These are phyloP conservation scores for Podospora anserina DNA, from an alignment of 495 filamentous ascomycete species.

Conservation along the genomic window DNA sequence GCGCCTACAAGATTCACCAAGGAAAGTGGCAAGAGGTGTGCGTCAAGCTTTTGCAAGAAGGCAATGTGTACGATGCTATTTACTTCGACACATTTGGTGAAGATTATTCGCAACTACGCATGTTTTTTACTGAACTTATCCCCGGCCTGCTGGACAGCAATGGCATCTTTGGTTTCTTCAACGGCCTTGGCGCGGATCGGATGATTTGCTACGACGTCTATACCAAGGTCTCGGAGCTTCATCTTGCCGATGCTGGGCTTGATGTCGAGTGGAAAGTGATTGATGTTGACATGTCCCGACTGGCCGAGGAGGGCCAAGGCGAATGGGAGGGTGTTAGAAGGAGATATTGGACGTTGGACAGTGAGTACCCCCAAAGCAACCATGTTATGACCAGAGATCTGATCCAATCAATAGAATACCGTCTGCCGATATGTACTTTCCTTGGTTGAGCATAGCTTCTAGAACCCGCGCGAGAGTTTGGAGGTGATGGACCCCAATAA, in stretches of 20 bases:
- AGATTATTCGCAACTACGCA: constrained; percentile 75
- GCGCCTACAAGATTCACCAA: constrained; percentile 44
- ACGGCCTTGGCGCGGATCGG: constrained; percentile 90
- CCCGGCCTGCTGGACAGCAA: constrained; percentile 69
- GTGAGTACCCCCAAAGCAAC: constrained; percentile 35
- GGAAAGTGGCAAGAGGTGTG: constrained; percentile 86
- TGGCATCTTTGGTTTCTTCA: constrained; percentile 88
- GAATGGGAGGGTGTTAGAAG: constrained; percentile 85
- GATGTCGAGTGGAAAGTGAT: constrained; percentile 84
- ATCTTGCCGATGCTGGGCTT: constrained; percentile 85
- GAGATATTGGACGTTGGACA: constrained; percentile 81
- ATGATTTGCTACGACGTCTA: constrained; percentile 95
- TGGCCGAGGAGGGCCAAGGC: constrained; percentile 50
- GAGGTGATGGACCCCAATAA: constrained; percentile 21
- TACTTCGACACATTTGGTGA: constrained; percentile 99
- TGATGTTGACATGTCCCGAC: constrained; percentile 57
- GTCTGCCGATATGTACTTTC: constrained; percentile 54
- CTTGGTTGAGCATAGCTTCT: constrained; percentile 45
- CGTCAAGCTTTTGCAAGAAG: constrained; percentile 63
- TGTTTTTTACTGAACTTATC: constrained; percentile 86
- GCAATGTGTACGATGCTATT: constrained; percentile 79
- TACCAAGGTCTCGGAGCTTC: constrained; percentile 85
- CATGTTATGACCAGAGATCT: not conserved
- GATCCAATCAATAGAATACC: constrained; percentile 37
- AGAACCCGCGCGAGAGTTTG: not conserved